Conservation (phyloP, 225 moss, liverwort and hornwort genomes). For the Pseudoscleropodium purum region DNA sequence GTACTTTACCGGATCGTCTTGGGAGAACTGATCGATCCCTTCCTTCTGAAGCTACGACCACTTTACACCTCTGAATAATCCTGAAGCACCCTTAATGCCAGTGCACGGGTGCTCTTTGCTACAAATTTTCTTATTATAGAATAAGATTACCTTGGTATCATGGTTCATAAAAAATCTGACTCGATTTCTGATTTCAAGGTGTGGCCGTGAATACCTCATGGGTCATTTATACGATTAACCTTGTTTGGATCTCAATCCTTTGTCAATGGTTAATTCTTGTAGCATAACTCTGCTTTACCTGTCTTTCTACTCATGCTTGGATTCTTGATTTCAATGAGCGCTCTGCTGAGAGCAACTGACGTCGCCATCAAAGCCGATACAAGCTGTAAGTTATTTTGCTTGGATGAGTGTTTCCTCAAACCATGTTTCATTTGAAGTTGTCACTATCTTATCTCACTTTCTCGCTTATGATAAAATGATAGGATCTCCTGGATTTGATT, state of each 20-base stretch:
- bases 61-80: slow-evolving; percentile 5
- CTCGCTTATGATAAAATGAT: background rate
- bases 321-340: background rate
- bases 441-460: background rate
- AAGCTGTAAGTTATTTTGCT: background rate
- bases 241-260: background rate
- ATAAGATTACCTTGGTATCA: background rate
- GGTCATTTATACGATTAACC: background rate
- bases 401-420: background rate
- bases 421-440: background rate
- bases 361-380: background rate
- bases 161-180: background rate
- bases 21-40: background rate
- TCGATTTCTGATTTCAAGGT: background rate
- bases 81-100: slow-evolving; percentile 5
- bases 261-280: background rate
- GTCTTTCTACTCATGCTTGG: background rate
- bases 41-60: background rate
- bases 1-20: background rate
- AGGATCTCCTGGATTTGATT: background rate
- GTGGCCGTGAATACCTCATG: background rate
- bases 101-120: slow-evolving; percentile 10
- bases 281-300: background rate
- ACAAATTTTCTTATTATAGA: background rate
- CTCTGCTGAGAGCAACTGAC: background rate